Conservation (phyloP, 371 early-diverging fungal genomes). For the Mortierella sp. region DNA sequence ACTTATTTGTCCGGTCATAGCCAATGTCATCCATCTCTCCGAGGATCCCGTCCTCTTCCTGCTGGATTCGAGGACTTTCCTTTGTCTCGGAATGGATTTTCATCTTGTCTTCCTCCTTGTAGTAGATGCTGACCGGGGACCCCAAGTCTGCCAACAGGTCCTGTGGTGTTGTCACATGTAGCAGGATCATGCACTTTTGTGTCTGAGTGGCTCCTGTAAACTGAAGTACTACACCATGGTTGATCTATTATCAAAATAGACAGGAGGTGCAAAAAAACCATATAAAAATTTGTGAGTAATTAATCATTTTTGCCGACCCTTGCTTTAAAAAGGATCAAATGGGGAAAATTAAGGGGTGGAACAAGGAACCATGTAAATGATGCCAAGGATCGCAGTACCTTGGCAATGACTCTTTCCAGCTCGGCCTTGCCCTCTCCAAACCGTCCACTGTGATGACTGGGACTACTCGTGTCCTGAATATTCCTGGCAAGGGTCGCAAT, state of each 20-base stretch:
- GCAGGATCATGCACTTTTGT: slow-evolving; percentile 53
- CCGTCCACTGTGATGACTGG: slow-evolving; percentile 29
- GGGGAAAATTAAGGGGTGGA: not conserved
- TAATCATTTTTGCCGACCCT: not conserved
- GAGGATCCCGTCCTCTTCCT: slow-evolving; percentile 37
- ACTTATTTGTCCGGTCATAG: slow-evolving; percentile 31
- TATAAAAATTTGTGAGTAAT: not conserved
- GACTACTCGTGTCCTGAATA: slow-evolving; percentile 40
- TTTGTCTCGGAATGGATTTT: slow-evolving; percentile 70
- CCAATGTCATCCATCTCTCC: slow-evolving; percentile 53
- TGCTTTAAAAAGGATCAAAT: not conserved
- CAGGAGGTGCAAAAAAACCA: not conserved
- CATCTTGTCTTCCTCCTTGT: slow-evolving; percentile 83
- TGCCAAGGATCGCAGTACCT: slow-evolving; percentile 57
- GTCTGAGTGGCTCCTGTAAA: slow-evolving; percentile 34
- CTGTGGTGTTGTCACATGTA: slow-evolving; percentile 70
- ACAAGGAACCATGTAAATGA: not conserved
- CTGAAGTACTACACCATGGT: slow-evolving; percentile 44
- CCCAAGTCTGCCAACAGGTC: slow-evolving; percentile 81
- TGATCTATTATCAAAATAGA: slow-evolving; percentile 30
- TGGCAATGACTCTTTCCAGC: slow-evolving; percentile 65
- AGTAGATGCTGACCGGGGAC: slow-evolving; percentile 70
- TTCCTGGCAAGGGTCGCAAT: slow-evolving; percentile 49
- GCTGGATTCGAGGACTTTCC: slow-evolving; percentile 20
- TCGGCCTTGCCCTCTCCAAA: slow-evolving; percentile 60